Conservation (phyloP, 176 grass and related monocot genomes). For the Carex pumila region DNA sequence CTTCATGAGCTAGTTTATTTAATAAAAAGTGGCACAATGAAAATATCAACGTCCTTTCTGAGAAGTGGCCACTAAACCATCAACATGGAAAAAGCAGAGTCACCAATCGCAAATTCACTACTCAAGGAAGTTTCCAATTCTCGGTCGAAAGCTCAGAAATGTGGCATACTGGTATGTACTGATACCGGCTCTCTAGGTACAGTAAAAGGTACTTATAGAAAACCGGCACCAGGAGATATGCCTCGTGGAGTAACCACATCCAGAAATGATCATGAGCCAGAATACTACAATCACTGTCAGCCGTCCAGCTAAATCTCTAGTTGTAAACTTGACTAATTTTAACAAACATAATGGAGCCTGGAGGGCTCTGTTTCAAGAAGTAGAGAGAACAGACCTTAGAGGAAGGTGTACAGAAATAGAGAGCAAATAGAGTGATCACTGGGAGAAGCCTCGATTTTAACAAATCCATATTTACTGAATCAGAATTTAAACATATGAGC, state of each 20-base stretch:
- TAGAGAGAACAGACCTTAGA: conserved; percentile 12
- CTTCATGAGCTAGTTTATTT: background rate
- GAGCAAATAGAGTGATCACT: conserved; percentile 40
- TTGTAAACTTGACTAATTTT: background rate
- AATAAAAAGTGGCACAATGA: background rate
- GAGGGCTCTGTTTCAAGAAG: background rate
- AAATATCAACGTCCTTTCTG: background rate
- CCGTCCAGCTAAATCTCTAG: background rate
- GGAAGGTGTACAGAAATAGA: conserved; percentile 45
- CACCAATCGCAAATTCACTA: background rate
- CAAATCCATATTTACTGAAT: conserved; percentile 17
- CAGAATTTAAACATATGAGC: too few relatives aligned
- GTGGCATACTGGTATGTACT: background rate
- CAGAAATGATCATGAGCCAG: conserved; percentile 71
- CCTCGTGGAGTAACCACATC: conserved; percentile 80
- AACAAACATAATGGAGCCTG: background rate
- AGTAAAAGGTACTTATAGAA: background rate
- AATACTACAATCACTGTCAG: conserved; percentile 55
- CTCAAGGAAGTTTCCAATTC: background rate
- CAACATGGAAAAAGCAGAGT: background rate
- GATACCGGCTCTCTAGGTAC: background rate
- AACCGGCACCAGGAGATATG: conserved; percentile 60
- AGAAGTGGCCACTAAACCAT: background rate
- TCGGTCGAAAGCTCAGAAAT: background rate
- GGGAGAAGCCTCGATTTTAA: conserved; percentile 40